These are phyloP conservation scores for Austroboletus rostrupii DNA, from an alignment of 1,284 basidiomycete species.

Conservation along the genomic window DNA sequence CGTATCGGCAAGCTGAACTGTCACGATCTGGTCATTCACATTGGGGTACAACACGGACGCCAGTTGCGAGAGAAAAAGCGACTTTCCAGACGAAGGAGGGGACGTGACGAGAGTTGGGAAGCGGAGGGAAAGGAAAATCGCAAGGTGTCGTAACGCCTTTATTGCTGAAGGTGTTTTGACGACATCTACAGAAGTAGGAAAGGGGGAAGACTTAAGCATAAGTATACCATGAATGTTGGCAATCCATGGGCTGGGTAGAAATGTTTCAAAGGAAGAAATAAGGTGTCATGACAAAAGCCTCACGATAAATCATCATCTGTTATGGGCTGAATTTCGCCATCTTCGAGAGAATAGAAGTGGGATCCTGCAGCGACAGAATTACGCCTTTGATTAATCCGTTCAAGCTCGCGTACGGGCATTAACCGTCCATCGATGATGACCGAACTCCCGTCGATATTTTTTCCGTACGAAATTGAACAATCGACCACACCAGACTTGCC, in stretches of 20 bases:
- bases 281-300: conserved; percentile 14
- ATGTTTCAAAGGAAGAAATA: conserved; percentile 3
- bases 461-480: conserved; percentile 52
- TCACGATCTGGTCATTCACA: conserved; percentile 61
- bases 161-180: conserved; percentile 67
- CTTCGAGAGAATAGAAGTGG: conserved; percentile 43
- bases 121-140: conserved; percentile 62
- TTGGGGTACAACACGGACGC: conserved; percentile 60
- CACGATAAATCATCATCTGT: conserved; percentile 52
- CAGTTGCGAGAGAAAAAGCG: conserved; percentile 77
- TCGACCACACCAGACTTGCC: conserved; percentile 55
- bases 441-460: conserved; percentile 40
- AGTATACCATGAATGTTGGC: conserved; percentile 65
- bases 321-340: conserved; percentile 35
- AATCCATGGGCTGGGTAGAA: conserved; percentile 44
- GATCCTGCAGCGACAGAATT: conserved; percentile 40
- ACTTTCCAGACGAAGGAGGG: conserved; percentile 88
- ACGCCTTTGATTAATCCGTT: conserved; percentile 55
- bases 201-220: conserved; percentile 42
- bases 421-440: conserved; percentile 72
- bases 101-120: conserved; percentile 86
- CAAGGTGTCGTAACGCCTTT: conserved; percentile 59
- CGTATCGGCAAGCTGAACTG: conserved; percentile 89
- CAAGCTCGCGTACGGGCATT: conserved; percentile 63
- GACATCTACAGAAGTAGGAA: conserved; percentile 39